Evolutionary conservation across 139 green algal genomes (phyloP).

Genomic region (Coelastrella sp.): DNA sequence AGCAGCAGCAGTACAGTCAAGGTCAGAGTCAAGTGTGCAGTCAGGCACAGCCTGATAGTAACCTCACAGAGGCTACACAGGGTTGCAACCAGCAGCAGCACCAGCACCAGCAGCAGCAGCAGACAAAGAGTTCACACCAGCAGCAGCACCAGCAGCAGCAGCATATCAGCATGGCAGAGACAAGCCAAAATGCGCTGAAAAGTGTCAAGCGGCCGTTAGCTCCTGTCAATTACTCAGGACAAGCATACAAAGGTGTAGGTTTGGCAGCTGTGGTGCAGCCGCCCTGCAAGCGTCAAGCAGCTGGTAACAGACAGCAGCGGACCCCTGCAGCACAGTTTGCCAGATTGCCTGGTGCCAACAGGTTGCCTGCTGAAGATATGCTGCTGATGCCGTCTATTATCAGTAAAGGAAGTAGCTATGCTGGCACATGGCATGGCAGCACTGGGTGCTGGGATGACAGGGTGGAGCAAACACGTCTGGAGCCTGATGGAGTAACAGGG

Average conservation of each 20-base stretch:
- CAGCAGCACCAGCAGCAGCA: not conserved
- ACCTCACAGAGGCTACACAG: no score
- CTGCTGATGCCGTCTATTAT: slow-evolving; percentile 12
- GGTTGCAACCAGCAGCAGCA: no score
- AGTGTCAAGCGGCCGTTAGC: not conserved
- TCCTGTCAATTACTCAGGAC: not conserved
- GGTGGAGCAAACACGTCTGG: not conserved
- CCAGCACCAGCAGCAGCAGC: no score
- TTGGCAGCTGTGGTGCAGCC: not conserved
- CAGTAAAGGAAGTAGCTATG: not conserved
- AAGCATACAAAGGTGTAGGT: not conserved
- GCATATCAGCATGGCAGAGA: not conserved
- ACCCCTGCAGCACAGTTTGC: not conserved
- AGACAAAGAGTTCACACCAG: not conserved
- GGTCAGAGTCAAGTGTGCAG: no score
- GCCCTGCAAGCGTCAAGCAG: not conserved
- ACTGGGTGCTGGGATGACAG: slow-evolving; percentile 18
- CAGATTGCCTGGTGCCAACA: not conserved
- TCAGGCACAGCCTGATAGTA: not conserved
- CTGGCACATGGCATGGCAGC: slow-evolving; percentile 30
- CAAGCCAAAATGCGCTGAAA: no score
- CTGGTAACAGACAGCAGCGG: not conserved
- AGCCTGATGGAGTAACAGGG: not conserved
- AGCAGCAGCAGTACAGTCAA: slow-evolving; percentile 9
- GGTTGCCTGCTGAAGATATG: not conserved